Base-by-base conservation (phyloP, 2,329 filamentous ascomycete species). In the Colletotrichum tamarilloi region DNA sequence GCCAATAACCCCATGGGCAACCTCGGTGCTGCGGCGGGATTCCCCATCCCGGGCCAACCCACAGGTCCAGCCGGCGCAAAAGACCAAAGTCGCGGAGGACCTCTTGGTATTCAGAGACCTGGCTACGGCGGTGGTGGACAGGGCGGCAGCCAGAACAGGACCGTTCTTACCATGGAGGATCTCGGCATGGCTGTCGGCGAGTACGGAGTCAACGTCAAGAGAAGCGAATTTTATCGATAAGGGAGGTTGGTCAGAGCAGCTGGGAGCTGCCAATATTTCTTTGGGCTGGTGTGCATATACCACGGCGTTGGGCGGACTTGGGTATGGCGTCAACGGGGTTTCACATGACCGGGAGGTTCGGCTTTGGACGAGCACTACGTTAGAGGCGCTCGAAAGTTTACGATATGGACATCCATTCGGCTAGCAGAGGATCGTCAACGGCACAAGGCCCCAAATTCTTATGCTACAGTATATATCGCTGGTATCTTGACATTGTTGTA, bases 81-180 rank as follows among this genome's bases (percentile, higher is more conserved):
- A 81, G 91, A 87, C 78, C 88, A 87, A 79, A 90, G 87, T 5
- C 89, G 85, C 73, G 85, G 84, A 75, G 89, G 90, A 2, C 89
- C 92, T 80, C 85, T 93, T 76, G 95, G 92, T 3, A 93, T 94
- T 74, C 93, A 95, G 85, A 86, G 94, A 63, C 91, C 93, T 28
- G 94, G 94, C 0, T 96, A 92, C 79, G 95, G 94, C 19, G 97
- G 96, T 75, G 96, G 96, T 77, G 95, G 95, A 0, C 94, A 95
- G 79, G 95, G 95, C 32, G 94, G 94, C 1, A 94, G 92, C 68
- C 94, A 97, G 85, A 97, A 97, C 76, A 89, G 95, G 75, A 98
- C 97, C 22, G 96, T 99, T 68, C 87, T 99, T 75, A 98, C 97
- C 1, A 98, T 99, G 97, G 97, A 99, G 84, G 97, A 99, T 82